Conservation (phyloP, 2,329 filamentous ascomycete genomes). For the Ascocoryne sarcoides region DNA sequence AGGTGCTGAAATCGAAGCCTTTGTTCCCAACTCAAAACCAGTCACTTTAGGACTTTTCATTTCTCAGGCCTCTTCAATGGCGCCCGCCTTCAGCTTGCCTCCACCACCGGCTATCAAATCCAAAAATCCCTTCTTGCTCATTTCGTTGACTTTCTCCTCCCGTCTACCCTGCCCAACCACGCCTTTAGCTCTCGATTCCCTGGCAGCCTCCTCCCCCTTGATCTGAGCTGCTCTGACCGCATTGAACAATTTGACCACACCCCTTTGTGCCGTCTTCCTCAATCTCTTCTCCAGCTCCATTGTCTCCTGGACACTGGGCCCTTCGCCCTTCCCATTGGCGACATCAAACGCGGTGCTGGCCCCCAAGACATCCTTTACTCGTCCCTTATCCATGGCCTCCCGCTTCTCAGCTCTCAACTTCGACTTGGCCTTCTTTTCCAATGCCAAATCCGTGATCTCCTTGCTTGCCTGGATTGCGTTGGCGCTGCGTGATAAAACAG, state of each 20-base stretch:
- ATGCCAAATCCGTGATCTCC: conserved; percentile 62
- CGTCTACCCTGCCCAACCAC: conserved; percentile 71
- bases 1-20: conserved; percentile 10
- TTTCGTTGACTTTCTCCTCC: conserved; percentile 85
- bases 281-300: conserved; percentile 69
- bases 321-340: conserved; percentile 32
- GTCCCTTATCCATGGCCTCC: conserved; percentile 72
- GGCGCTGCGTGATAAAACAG: conserved; percentile 79
- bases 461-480: conserved; percentile 64
- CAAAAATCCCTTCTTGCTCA: conserved; percentile 94
- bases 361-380: conserved; percentile 76
- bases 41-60: conserved; percentile 3
- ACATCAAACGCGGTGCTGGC: conserved; percentile 45
- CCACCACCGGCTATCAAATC: conserved; percentile 71
- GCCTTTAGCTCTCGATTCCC: conserved; percentile 58
- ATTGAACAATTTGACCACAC: conserved; percentile 95
- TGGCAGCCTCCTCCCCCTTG: conserved; percentile 70
- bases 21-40: conserved; percentile 21
- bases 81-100: conserved; percentile 49
- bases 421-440: conserved; percentile 73
- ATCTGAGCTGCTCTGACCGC: conserved; percentile 89
- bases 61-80: conserved; percentile 32
- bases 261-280: conserved; percentile 80
- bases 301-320: conserved; percentile 44
- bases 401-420: conserved; percentile 76